phyloP scores from a whole-genome alignment of 371 early-diverging fungal species.

The Rhizopus microsporus region DNA sequence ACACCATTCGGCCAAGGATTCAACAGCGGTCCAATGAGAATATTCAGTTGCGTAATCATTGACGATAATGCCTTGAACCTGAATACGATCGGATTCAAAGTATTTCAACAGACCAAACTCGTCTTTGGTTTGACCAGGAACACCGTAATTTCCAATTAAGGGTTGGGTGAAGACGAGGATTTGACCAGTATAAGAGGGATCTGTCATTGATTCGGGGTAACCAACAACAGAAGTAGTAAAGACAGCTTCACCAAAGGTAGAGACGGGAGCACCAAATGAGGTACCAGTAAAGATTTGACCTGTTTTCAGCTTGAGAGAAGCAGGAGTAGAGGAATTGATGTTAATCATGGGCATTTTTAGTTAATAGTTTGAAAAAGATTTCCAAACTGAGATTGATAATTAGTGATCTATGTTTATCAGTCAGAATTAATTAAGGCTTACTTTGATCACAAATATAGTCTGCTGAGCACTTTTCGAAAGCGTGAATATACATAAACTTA shows the following conservation, averaged over 20 bases:
- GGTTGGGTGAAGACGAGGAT: conserved; percentile 92
- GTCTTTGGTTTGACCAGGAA: conserved; percentile 75
- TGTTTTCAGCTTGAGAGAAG: conserved; percentile 73
- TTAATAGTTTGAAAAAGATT: conserved; percentile 44
- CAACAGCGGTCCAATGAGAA: conserved; percentile 91
- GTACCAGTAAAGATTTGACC: conserved; percentile 77
- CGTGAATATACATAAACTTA: conserved; percentile 78
- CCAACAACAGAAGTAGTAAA: conserved; percentile 86
- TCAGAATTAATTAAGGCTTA: conserved; percentile 29
- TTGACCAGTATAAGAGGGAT: conserved; percentile 95
- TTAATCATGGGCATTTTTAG: conserved; percentile 35
- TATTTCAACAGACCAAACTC: conserved; percentile 77
- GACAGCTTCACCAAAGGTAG: conserved; percentile 74
- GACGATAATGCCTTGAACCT: conserved; percentile 86
- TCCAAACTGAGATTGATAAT: conserved; percentile 53
- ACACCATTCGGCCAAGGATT: conserved; percentile 89
- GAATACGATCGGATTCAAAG: conserved; percentile 87
- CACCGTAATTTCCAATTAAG: conserved; percentile 91
- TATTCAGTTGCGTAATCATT: conserved; percentile 84
- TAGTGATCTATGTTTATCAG: neutral
- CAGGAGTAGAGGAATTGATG: conserved; percentile 50
- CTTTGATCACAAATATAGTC: conserved; percentile 85
- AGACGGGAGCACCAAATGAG: conserved; percentile 72
- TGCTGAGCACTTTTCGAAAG: conserved; percentile 78
- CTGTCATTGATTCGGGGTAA: conserved; percentile 95